Percentiles rank a stretch among this genome's conserved stretches.
phyloP scores from a whole-genome alignment of 768 basidiomycete species.

The Gloeostereum incarnatum region DNA sequence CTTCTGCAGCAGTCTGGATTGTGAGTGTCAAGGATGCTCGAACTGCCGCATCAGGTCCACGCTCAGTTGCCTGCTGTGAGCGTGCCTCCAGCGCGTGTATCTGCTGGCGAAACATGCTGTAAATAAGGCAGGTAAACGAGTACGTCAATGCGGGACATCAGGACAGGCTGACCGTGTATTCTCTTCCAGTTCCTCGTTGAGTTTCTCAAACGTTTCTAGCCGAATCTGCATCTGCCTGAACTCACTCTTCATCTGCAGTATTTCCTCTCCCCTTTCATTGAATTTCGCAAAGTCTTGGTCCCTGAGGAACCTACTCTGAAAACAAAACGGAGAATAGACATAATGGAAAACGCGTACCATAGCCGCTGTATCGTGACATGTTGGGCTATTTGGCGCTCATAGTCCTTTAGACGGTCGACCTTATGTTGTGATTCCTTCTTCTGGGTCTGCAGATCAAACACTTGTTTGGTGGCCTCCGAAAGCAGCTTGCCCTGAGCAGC shows the following conservation, averaged over 20 bases:
- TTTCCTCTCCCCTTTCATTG: slow-evolving; percentile 51
- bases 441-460: slow-evolving; percentile 67
- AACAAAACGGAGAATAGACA: background rate
- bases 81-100: slow-evolving; percentile 56
- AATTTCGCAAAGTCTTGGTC: slow-evolving; percentile 67
- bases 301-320: slow-evolving; percentile 34
- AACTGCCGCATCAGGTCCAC: background rate
- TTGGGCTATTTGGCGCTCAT: slow-evolving; percentile 82
- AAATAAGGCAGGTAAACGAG: background rate
- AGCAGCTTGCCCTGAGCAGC: slow-evolving; percentile 60
- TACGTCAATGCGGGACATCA: background rate
- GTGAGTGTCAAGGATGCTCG: slow-evolving; percentile 15
- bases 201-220: slow-evolving; percentile 47
- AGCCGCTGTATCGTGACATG: slow-evolving; percentile 65
- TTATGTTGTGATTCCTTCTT: slow-evolving; percentile 76
- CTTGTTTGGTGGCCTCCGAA: slow-evolving; percentile 56
- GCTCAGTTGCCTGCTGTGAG: slow-evolving; percentile 32
- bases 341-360: slow-evolving; percentile 42
- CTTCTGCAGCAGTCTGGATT: slow-evolving; percentile 17
- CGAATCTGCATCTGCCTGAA: slow-evolving; percentile 61
- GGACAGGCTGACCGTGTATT: slow-evolving; percentile 38
- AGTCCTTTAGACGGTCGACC: slow-evolving; percentile 71
- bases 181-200: slow-evolving; percentile 46
- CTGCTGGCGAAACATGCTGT: slow-evolving; percentile 47
- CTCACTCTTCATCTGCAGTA: slow-evolving; percentile 44